Base-by-base conservation (phyloP, 176 grass and related monocot genomes). In the Otatea glauca region DNA sequence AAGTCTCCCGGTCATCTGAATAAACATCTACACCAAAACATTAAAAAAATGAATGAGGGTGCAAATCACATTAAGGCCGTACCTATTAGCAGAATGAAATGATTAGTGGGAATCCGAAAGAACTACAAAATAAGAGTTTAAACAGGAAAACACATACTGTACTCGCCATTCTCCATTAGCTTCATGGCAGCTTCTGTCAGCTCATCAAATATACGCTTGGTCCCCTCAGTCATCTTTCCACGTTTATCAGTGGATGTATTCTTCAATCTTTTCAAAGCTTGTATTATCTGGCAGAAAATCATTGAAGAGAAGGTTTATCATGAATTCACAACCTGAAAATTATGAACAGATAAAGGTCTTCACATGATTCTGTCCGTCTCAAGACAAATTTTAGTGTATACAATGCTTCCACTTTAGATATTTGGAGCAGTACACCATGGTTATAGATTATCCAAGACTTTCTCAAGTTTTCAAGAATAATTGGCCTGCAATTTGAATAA, bases 121-220 rank as follows among this genome's bases (percentile, higher is more conserved):
- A 79, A 83, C 20, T 63, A 75, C 17, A 73, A 43, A 56, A 68
- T 58, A 68, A 78, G 34, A 74, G 23, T 71, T 74, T 11, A 68
- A 83, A 41, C 38, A 68, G 25, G 37, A 48, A 79, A 79, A 60
- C 18, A 78, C 84, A 63, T 90, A 95, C 96, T 87, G 34, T 95
- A 98, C 75, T 95, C 93, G 9, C 96, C 91, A 2, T 96, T 95
- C 65, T 98, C 96, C 96, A 98, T 98, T 47, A 98, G 86, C 81
- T 95, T 98, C 93, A 95, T 94, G 67, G 93, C 93, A 74, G 85
- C 88, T 88, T 95, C 96, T 61, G 93, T 98, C 41, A 98, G 81
- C 78, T 94, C 82, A 86, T 98, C 91, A 93, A 98, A 98, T 76
- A 98, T 83, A 4, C 71, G 83, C 47, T 95, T 90, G 75, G 93